A percentile compares a stretch with the other conserved stretches of the same genome.
Conservation (phyloP, 1,139 yeast species). For the Geotrichum bryndzae region DNA sequence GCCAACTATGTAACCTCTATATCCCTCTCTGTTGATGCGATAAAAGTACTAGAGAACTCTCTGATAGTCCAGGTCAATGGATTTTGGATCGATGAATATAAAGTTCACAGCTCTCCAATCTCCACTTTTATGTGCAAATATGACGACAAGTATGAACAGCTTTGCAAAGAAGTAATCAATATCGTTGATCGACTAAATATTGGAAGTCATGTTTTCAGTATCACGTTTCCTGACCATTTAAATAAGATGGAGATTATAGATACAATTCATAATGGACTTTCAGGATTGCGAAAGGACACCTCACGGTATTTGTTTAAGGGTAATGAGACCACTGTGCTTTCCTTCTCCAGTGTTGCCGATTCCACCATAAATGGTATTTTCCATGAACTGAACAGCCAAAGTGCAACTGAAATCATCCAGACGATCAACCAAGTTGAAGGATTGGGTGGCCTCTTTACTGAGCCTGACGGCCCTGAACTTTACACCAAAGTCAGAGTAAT, state of each 20-base stretch:
- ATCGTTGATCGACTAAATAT: neutral
- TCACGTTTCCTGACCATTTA: neutral
- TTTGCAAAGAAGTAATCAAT: neutral
- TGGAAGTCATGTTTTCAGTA: neutral
- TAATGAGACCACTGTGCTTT: neutral
- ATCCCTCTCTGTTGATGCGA: neutral
- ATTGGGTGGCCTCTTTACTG: neutral
- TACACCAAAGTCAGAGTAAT: neutral
- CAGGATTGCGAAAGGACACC: neutral
- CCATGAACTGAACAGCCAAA: neutral
- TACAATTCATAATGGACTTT: neutral
- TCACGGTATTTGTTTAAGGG: neutral
- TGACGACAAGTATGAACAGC: neutral
- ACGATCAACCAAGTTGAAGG: neutral
- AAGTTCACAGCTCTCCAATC: neutral
- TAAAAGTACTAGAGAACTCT: neutral
- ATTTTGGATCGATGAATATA: neutral
- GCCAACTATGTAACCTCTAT: neutral
- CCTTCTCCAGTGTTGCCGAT: neutral
- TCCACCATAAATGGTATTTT: neutral
- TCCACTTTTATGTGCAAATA: neutral
- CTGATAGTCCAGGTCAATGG: neutral
- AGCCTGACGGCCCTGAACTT: neutral
- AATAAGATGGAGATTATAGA: neutral
- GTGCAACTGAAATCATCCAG: neutral